A percentile compares a stretch with the other conserved stretches of the same genome.
Evolutionary conservation across 2,329 filamentous ascomycete species (phyloP).

Genomic region (Ophiostoma montium): DNA sequence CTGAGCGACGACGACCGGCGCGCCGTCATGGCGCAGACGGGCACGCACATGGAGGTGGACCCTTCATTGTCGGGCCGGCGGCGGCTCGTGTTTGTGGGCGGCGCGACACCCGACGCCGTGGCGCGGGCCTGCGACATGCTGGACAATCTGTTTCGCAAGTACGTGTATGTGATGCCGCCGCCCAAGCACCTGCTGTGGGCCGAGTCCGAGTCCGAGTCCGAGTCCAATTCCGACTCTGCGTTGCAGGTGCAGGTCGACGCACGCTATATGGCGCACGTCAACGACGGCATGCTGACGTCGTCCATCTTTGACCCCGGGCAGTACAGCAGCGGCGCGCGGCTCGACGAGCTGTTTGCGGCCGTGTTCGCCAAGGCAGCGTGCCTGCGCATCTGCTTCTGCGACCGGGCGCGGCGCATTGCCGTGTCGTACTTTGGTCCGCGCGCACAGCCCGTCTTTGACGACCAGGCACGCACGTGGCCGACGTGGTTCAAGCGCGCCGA

Average conservation of each 20-base stretch:
- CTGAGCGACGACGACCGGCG: constrained; percentile 6
- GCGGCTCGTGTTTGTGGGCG: constrained; percentile 14
- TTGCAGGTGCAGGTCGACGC: constrained; percentile 17
- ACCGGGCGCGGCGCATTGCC: constrained; percentile 6
- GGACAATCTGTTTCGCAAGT: constrained; percentile 13
- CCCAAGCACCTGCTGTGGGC: constrained; percentile 16
- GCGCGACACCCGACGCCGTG: neutral
- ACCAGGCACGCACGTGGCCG: constrained; percentile 8
- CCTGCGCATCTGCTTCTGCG: constrained; percentile 17
- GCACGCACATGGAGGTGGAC: constrained; percentile 7
- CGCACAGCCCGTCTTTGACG: constrained; percentile 10
- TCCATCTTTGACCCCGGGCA: constrained; percentile 18
- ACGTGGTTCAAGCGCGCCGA: constrained; percentile 8
- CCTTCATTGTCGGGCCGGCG: too few relatives aligned
- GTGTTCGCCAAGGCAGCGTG: constrained; percentile 15
- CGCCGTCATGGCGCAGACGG: constrained; percentile 8
- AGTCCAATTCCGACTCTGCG: too few relatives aligned
- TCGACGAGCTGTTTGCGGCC: constrained; percentile 9
- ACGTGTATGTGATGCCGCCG: neutral
- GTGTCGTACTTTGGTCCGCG: constrained; percentile 16
- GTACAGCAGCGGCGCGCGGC: constrained; percentile 1
- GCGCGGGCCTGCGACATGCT: constrained; percentile 9
- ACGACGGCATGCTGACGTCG: constrained; percentile 16
- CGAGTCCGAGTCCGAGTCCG: too few relatives aligned
- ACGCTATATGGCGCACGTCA: constrained; percentile 18